phyloP scores from a whole-genome alignment of 2,329 filamentous ascomycete genomes.

The Myotisia sp. region DNA sequence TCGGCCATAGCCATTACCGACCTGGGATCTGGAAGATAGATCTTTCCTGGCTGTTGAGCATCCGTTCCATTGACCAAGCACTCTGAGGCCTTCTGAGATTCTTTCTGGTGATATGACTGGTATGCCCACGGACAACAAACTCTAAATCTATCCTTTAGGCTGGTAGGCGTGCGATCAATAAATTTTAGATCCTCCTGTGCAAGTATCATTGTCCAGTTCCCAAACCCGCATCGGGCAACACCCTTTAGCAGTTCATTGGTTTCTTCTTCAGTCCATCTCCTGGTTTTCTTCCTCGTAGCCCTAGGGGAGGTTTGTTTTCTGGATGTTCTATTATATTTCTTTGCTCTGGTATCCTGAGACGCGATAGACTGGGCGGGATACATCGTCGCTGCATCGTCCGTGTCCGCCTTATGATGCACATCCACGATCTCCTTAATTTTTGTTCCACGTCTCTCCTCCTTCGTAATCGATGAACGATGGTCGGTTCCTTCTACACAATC shows the following conservation, averaged over 20 bases:
- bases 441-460: constrained; percentile 8
- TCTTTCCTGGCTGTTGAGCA: constrained; percentile 9
- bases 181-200: constrained; percentile 44
- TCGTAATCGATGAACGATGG: constrained; percentile 3
- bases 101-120: constrained; percentile 25
- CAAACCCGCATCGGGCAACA: constrained; percentile 47
- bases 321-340: background rate
- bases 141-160: constrained; percentile 48
- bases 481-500: too few species aligned
- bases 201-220: constrained; percentile 51
- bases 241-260: constrained; percentile 44
- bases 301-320: background rate
- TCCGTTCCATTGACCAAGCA: constrained; percentile 8
- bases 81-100: constrained; percentile 23
- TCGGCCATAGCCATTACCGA: constrained; percentile 9
- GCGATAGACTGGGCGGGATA: background rate
- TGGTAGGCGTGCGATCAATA: constrained; percentile 44
- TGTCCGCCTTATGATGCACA: background rate
- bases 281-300: constrained; percentile 32
- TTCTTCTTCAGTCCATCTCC: constrained; percentile 48
- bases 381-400: background rate
- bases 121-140: constrained; percentile 40
- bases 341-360: background rate
- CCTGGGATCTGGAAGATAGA: constrained; percentile 15
- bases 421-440: constrained; percentile 7